Conservation (phyloP, 208 protist species). For the Leishmania lainsoni region DNA sequence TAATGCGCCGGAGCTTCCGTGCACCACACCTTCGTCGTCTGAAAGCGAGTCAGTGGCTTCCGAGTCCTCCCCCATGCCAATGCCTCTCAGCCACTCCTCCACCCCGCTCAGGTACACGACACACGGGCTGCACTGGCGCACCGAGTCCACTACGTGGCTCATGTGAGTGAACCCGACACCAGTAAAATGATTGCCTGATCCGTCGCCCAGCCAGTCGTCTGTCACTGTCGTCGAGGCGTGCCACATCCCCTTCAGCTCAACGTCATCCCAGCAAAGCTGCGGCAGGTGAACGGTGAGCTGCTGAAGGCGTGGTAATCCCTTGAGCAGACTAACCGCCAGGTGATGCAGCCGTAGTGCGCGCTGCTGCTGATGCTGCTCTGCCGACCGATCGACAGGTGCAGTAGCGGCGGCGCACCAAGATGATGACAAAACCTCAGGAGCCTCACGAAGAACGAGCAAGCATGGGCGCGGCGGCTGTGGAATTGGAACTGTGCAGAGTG, state of each 20-base stretch:
- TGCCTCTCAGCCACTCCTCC: conserved; percentile 61
- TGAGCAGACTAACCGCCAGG: conserved; percentile 32
- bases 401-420: conserved; percentile 14
- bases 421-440: not conserved
- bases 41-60: not conserved
- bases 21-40: conserved; percentile 8
- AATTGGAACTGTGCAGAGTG: conserved; percentile 61
- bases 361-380: conserved; percentile 28
- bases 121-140: conserved; percentile 59
- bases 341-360: conserved; percentile 49
- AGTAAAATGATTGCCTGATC: not conserved
- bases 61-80: conserved; percentile 12
- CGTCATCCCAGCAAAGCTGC: conserved; percentile 30
- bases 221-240: conserved; percentile 22
- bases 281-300: conserved; percentile 23
- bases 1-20: not conserved
- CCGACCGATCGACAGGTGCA: not conserved
- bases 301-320: conserved; percentile 20
- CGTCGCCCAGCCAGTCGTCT: conserved; percentile 16
- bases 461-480: conserved; percentile 52
- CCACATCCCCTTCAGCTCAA: conserved; percentile 12
- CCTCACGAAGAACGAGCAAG: conserved; percentile 53
- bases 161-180: conserved; percentile 48
- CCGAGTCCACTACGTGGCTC: conserved; percentile 48
- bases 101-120: conserved; percentile 66